These are phyloP conservation scores for Calocybe indica DNA, from an alignment of 768 basidiomycete species.

Conservation along the genomic window DNA sequence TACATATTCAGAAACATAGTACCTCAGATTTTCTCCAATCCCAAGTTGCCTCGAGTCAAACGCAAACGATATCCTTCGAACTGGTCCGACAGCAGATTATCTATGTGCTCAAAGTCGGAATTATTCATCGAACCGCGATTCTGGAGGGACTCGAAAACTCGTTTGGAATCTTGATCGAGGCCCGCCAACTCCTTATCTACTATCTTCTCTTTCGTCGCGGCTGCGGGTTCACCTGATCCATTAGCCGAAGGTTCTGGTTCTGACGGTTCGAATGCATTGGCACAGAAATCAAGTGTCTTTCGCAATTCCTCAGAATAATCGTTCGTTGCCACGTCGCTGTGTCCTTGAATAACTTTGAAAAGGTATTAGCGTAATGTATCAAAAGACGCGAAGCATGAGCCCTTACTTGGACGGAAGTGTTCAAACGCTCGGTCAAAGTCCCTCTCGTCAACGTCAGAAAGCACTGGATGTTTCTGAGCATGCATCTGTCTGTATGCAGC, in stretches of 20 bases:
- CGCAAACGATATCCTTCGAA: conserved; percentile 1
- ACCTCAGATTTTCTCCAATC: not conserved
- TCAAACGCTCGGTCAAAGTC: conserved; percentile 47
- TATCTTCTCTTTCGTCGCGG: too few species aligned
- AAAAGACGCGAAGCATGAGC: too few species aligned
- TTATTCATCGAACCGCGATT: conserved; percentile 1
- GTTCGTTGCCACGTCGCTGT: conserved; percentile 2
- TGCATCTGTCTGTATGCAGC: conserved; percentile 49
- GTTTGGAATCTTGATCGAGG: conserved; percentile 1
- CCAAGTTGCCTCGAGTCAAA: not conserved
- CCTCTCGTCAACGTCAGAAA: conserved; percentile 36
- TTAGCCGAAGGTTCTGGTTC: not conserved
- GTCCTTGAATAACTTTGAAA: conserved; percentile 5
- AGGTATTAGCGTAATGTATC: not conserved
- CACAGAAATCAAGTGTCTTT: conserved; percentile 8
- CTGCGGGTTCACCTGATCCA: not conserved
- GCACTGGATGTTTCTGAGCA: conserved; percentile 29
- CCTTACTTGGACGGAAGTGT: conserved; percentile 35
- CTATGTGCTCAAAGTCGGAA: conserved; percentile 3
- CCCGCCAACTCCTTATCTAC: conserved; percentile 2
- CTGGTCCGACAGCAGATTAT: conserved; percentile 1
- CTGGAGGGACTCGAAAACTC: not conserved
- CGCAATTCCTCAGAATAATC: conserved; percentile 1
- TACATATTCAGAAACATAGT: not conserved
- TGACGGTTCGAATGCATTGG: not conserved